Base-by-base conservation (phyloP, 2,329 filamentous ascomycete species). In the Rhynchosporium graminicola region DNA sequence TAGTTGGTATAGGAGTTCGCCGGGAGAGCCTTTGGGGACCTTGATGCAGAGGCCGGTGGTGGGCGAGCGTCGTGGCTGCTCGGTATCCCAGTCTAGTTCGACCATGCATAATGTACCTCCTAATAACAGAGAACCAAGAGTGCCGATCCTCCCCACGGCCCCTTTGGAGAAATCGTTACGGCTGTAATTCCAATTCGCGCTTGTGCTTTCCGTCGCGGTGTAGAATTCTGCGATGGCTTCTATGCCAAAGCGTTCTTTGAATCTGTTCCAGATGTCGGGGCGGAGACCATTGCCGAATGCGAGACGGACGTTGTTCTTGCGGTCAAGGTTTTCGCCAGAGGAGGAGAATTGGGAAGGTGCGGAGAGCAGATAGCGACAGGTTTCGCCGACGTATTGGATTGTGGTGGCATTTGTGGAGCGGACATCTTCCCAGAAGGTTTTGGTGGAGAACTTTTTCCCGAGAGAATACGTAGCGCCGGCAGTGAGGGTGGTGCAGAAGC, bases 301-400 rank as follows among this genome's bases (percentile, higher is more conserved):
- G 3, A 88, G 70, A 5, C 86, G 85, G n/a, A 96, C 84, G 0
- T 79, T 82, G 77, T 96, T 89, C 66, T 87, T 83, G 69, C 82
- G 84, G 75, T 96, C 92, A 42, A 92, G 79, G 64, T 83, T 81
- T 71, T 88, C 84, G 26, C 87, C 87, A 0, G 87, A 91, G 0
- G 87, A 80, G 68, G 92, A 87, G 31, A 80, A 74, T 60, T 88
- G 81, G 0, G 84, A 80, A 2, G 88, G 77, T 0, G 86, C 85
- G 0, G 89, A 82, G 10, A 96, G 81, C 3, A 96, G 82, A 74
- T 96, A 96, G 5, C 92, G 87, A 67, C 91, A 88, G 0, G 91
- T 94, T 75, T 96, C 92, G 58, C 92, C 92, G 13, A 96, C 92
- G 73, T 96, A 96, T 73, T 96, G 91, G 65, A 96, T 88, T 3